Evolutionary conservation across 2,329 filamentous ascomycete species (phyloP).

Genomic region (Ophiosphaerella narmari): DNA sequence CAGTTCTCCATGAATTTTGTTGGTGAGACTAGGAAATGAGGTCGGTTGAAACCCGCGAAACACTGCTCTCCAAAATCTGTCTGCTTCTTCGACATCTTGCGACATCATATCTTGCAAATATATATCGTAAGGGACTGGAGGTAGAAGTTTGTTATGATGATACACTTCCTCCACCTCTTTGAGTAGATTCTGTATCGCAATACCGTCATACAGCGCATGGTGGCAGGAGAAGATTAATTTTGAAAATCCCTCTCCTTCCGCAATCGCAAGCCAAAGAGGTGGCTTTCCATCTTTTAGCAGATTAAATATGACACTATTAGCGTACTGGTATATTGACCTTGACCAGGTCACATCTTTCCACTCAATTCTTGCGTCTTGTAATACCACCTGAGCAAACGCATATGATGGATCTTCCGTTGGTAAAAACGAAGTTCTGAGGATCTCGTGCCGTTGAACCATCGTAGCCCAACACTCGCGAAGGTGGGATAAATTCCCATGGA

Average conservation of each 20-base stretch:
- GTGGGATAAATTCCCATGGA: constrained; percentile 56
- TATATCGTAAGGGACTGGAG: constrained; percentile 60
- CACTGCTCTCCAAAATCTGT: constrained; percentile 68
- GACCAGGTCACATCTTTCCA: not conserved
- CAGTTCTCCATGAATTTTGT: constrained; percentile 3
- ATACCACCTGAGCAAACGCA: constrained; percentile 74
- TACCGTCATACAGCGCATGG: constrained; percentile 86
- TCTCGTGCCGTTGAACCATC: constrained; percentile 70
- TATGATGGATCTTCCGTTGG: constrained; percentile 63
- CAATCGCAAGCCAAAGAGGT: constrained; percentile 44
- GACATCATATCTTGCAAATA: constrained; percentile 67
- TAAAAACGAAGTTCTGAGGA: constrained; percentile 77
- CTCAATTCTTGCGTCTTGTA: constrained; percentile 51
- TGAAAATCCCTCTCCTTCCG: constrained; percentile 19
- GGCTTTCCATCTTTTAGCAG: constrained; percentile 46
- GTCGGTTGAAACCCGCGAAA: constrained; percentile 59
- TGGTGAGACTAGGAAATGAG: constrained; percentile 45
- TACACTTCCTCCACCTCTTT: constrained; percentile 70
- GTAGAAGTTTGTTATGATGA: constrained; percentile 51
- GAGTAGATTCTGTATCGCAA: constrained; percentile 72
- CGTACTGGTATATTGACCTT: constrained; percentile 11
- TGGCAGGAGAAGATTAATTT: constrained; percentile 64
- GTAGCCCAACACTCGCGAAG: constrained; percentile 66
- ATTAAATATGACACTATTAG: constrained; percentile 32
- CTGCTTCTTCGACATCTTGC: constrained; percentile 54